These are phyloP conservation scores for Globisporangium viniferum DNA, from an alignment of 352 stramenopile genomes.

Conservation along the genomic window DNA sequence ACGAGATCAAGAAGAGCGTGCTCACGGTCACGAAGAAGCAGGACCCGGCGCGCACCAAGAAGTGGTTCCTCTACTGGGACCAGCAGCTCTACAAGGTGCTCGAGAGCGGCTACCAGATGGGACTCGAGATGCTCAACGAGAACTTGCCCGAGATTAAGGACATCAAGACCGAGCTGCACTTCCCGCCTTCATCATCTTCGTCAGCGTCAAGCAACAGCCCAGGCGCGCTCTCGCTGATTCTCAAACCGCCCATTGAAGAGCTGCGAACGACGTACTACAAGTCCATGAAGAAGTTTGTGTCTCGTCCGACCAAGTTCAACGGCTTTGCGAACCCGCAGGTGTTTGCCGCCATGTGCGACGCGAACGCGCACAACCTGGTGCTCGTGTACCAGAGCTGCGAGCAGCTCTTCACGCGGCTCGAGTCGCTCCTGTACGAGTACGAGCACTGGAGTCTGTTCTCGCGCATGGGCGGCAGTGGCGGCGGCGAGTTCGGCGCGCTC, in stretches of 20 bases:
- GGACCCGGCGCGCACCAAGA: conserved; percentile 68
- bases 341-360: conserved; percentile 87
- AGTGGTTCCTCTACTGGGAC: conserved; percentile 94
- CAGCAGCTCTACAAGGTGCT: conserved; percentile 95
- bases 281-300: conserved; percentile 95
- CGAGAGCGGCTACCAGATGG: conserved; percentile 92
- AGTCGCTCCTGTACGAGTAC: conserved; percentile 73
- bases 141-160: conserved; percentile 90
- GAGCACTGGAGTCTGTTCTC: conserved; percentile 77
- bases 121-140: conserved; percentile 93
- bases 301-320: conserved; percentile 82
- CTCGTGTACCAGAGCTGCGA: conserved; percentile 91
- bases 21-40: conserved; percentile 77
- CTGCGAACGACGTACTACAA: conserved; percentile 93
- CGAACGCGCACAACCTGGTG: conserved; percentile 84
- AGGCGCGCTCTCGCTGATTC: conserved; percentile 43
- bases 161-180: conserved; percentile 73
- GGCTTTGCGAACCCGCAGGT: conserved; percentile 87
- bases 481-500: conserved; percentile 67
- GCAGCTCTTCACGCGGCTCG: conserved; percentile 83
- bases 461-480: conserved; percentile 26
- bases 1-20: conserved; percentile 78
- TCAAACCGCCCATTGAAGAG: conserved; percentile 92
- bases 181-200: conserved; percentile 26
- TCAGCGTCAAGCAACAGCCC: not conserved